Evolutionary conservation across 371 early-diverging fungal species (phyloP).

Genomic region (Umbelopsis sp.): DNA sequence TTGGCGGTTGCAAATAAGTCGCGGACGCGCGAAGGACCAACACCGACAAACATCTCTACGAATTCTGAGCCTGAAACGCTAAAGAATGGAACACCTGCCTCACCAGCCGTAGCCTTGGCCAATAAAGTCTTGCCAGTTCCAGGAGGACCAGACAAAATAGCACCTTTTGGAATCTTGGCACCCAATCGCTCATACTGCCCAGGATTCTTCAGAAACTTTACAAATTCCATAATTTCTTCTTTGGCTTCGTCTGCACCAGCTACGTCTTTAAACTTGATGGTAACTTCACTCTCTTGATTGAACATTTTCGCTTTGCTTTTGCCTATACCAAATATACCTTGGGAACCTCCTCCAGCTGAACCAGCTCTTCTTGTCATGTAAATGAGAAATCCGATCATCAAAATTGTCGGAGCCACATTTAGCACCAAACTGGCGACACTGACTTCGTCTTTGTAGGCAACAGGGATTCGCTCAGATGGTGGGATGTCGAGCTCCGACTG

Average conservation of each 20-base stretch:
- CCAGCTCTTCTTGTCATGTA: constrained; percentile 77
- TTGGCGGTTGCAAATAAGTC: constrained; percentile 97
- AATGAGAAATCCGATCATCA: constrained; percentile 84
- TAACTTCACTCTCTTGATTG: constrained; percentile 94
- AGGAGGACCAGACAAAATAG: constrained; percentile 95
- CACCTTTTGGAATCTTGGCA: constrained; percentile 99
- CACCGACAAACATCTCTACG: constrained; percentile 99
- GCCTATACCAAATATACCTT: constrained; percentile 95
- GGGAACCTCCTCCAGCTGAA: constrained; percentile 51
- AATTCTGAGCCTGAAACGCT: constrained; percentile 99
- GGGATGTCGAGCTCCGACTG: constrained; percentile 92
- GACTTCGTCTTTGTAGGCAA: constrained; percentile 83
- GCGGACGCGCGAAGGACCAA: constrained; percentile 96
- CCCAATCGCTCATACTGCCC: constrained; percentile 96
- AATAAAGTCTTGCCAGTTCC: constrained; percentile 99
- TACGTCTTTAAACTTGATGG: constrained; percentile 98
- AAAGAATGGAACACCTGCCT: constrained; percentile 97
- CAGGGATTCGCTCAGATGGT: constrained; percentile 87
- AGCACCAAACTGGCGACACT: constrained; percentile 70
- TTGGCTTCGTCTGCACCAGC: constrained; percentile 99
- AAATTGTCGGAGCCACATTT: constrained; percentile 90
- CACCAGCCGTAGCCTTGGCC: constrained; percentile 99
- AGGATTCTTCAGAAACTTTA: constrained; percentile 99
- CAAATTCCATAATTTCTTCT: constrained; percentile 99
- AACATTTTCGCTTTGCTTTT: constrained; percentile 95